These are phyloP conservation scores for Penicillium sp. DNA, from an alignment of 2,329 filamentous ascomycete species.

Conservation along the genomic window DNA sequence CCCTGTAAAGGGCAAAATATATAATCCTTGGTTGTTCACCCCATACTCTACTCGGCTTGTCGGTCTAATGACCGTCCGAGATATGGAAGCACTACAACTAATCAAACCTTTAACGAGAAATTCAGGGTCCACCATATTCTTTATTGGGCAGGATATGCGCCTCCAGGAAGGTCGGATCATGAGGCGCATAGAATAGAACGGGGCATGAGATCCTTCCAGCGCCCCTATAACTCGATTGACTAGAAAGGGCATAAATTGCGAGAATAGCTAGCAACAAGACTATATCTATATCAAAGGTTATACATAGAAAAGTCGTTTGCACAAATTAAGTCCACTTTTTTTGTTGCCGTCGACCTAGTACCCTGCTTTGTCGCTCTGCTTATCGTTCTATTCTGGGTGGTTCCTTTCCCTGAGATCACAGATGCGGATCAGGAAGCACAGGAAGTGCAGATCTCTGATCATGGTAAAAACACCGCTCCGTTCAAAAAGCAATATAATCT, in stretches of 20 bases:
- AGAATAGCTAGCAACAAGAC: neutral
- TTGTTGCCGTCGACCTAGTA: no score
- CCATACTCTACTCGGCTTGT: neutral
- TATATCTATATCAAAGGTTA: no score
- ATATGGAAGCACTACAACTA: neutral
- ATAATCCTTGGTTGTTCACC: neutral
- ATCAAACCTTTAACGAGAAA: neutral
- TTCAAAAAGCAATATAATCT: constrained; percentile 60
- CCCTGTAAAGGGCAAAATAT: neutral
- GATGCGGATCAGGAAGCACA: constrained; percentile 62
- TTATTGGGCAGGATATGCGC: neutral
- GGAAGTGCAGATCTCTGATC: constrained; percentile 42
- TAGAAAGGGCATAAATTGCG: neutral
- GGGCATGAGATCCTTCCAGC: neutral
- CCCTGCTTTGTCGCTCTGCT: no score
- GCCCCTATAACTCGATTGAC: no score
- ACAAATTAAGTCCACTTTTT: no score
- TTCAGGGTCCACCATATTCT: no score
- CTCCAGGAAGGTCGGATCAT: neutral
- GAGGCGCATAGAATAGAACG: neutral
- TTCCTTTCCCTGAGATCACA: constrained; percentile 55
- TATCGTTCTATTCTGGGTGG: no score
- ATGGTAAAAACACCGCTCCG: constrained; percentile 32
- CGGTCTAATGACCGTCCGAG: neutral
- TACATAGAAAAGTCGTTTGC: no score